Base-by-base conservation (phyloP, 139 green algal species). In the Nannochloris sp. region DNA sequence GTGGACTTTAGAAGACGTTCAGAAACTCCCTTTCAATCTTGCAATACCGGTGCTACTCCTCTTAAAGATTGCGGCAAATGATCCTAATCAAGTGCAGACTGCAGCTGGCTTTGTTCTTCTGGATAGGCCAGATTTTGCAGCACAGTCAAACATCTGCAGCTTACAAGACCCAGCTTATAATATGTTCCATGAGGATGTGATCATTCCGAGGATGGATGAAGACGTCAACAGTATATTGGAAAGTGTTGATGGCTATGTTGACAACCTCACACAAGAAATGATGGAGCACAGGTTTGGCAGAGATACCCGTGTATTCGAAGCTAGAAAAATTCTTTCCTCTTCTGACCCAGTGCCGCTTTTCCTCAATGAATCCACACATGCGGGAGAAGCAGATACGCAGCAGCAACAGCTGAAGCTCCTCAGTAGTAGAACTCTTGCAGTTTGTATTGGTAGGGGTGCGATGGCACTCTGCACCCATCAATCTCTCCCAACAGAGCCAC, bases 401-500 rank as follows among this genome's bases (percentile, higher is more conserved):
- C 50, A 59, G 25, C 12, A 17, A 6, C 14, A 59, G 12, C 50
- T 59, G 1, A 59, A n/a, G 6, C 23, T 59, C n/a, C 25, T 59
- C 4, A 25, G 20, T 13, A n/a, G 16, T 11, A 30, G 50, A 16
- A 63, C 48, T 49, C 20, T 58, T 25, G 53, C 56, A n/a, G 5
- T 17, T 20, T 46, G 57, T 50, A 26, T 59, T 57, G 71, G 71
- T n/a, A 61, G 68, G 2, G 72, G 72, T 25, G 72, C 68, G 23
- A 43, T 76, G 5, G 62, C 53, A 20, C 62, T 79, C 20, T 69
- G 64, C 40, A 80, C 76, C 43, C 55, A 77, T 48, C 62, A 55
- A 8, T 71, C 77, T 11, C 71, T 87, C 46, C 84, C 84, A 11
- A 93, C 91, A 6, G 88, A 96, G 75, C 66, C 84, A 6, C 67